Base-by-base conservation (phyloP, 1,139 yeast genomes). In the Protomyces inouyei region DNA sequence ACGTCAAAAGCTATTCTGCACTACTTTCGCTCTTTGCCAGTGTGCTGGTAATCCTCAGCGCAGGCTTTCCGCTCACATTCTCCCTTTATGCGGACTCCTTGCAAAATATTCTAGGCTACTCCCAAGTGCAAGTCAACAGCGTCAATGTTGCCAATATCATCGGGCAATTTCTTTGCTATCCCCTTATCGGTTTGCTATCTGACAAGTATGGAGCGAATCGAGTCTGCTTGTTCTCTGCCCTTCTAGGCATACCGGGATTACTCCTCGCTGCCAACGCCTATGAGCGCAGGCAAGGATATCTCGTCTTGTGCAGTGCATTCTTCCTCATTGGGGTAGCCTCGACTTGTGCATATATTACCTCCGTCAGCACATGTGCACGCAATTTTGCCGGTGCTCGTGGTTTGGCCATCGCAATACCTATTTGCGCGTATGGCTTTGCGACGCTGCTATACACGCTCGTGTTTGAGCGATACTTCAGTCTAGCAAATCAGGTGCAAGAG, bases 11-110 rank as follows among this genome's bases (percentile, higher is more conserved):
- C 23, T 18, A 16, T 4, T 16, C 48, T 16, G 23, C 48, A 43
- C 48, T 43, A 16, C 25, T 16, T n/a, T 43, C 48, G 48, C 48
- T 43, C 25, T 10, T 43, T 6, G 48, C 48, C 9, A 43, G 48
- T 21, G 48, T 43, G 21, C 48, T 59, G 8, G 63, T 59, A n/a
- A 59, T 59, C 28, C 8, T 59, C 10, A 35, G 57, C 52, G 53
- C 63, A 8, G 63, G 63, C 6, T 59, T 59, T 38, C 63, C 63
- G 14, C 14, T 59, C 36, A 59, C 63, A 4, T 59, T 59, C 38
- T 45, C 63, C 2, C 53, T 59, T 2, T 59, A 59, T 51, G 53
- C 63, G 28, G 14, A 36, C 8, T 52, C 57, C 6, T 59, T 59
- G 25, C 63, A 52, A 43, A 14, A 37, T 16, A 36, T 52, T 16